Conservation (phyloP, 345 rosid species). For the Acer saccharum region DNA sequence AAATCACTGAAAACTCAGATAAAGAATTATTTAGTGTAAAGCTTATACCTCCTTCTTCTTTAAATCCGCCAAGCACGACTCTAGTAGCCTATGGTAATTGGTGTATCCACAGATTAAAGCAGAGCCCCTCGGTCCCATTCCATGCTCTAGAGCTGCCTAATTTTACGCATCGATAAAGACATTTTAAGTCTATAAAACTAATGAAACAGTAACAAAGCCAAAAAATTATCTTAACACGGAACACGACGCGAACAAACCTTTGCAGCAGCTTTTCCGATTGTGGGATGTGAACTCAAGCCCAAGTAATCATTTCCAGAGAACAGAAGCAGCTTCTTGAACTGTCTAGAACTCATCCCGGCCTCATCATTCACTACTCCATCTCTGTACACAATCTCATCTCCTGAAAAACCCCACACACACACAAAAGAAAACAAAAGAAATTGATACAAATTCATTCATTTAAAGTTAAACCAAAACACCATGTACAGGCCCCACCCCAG, state of each 20-base stretch:
- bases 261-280: constrained; percentile 74
- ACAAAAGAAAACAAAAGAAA: background rate
- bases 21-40: constrained; percentile 11
- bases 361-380: constrained; percentile 32
- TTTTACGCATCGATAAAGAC: constrained; percentile 12
- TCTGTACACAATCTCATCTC: constrained; percentile 50
- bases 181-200: background rate
- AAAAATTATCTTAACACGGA: constrained; percentile 3
- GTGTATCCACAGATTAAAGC: constrained; percentile 94
- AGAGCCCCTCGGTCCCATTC: constrained; percentile 99
- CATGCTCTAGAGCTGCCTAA: constrained; percentile 83
- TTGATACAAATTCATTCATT: background rate
- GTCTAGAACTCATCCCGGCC: constrained; percentile 11
- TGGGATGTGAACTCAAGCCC: constrained; percentile 92
- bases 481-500: background rate
- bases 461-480: background rate
- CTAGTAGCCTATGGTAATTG: constrained; percentile 76
- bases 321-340: constrained; percentile 66
- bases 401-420: constrained; percentile 33
- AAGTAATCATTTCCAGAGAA: constrained; percentile 98
- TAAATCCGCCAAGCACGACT: constrained; percentile 79
- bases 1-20: background rate
- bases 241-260: constrained; percentile 45
- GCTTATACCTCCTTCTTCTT: constrained; percentile 83
- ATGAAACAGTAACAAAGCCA: background rate